A percentile compares a stretch with the other conserved stretches of the same genome.
phyloP scores from a whole-genome alignment of 768 basidiomycete genomes.

The Tylopilus balloui region DNA sequence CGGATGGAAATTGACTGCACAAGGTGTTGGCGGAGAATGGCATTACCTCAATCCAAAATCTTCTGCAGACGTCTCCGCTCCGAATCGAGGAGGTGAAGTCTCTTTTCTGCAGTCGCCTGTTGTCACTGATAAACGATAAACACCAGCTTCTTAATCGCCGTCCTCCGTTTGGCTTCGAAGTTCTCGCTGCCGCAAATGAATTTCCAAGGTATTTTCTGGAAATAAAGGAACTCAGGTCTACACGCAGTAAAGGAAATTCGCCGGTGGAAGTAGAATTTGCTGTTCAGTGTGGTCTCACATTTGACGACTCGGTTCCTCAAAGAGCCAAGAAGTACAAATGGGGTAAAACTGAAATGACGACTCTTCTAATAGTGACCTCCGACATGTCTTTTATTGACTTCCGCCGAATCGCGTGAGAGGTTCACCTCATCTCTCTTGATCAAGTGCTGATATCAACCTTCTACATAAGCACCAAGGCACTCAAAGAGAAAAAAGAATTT shows the following conservation, averaged over 20 bases:
- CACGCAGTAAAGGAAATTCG: slow-evolving; percentile 39
- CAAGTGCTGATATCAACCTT: slow-evolving; percentile 2
- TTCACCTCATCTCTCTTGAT: neutral
- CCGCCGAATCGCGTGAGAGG: slow-evolving; percentile 64
- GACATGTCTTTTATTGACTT: slow-evolving; percentile 75
- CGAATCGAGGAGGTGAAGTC: slow-evolving; percentile 57
- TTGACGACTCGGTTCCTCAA: slow-evolving; percentile 32
- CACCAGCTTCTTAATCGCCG: slow-evolving; percentile 67
- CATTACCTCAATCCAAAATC: slow-evolving; percentile 53
- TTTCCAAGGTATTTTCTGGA: slow-evolving; percentile 61
- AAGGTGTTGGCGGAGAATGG: slow-evolving; percentile 75
- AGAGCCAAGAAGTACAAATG: slow-evolving; percentile 44
- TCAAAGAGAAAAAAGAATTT: slow-evolving; percentile 58
- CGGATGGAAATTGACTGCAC: slow-evolving; percentile 15
- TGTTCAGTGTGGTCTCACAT: slow-evolving; percentile 52
- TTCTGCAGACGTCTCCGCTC: slow-evolving; percentile 53
- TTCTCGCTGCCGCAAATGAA: slow-evolving; percentile 55
- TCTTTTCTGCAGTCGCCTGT: neutral
- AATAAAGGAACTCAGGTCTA: slow-evolving; percentile 45
- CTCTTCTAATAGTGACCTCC: slow-evolving; percentile 70
- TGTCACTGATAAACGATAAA: slow-evolving; percentile 9
- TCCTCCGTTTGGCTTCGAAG: slow-evolving; percentile 67
- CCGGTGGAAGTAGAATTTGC: slow-evolving; percentile 56
- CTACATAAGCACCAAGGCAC: slow-evolving; percentile 56
- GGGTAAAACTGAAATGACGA: slow-evolving; percentile 55